These are phyloP conservation scores for Cercophora scortea DNA, from an alignment of 495 filamentous ascomycete genomes.

Conservation along the genomic window DNA sequence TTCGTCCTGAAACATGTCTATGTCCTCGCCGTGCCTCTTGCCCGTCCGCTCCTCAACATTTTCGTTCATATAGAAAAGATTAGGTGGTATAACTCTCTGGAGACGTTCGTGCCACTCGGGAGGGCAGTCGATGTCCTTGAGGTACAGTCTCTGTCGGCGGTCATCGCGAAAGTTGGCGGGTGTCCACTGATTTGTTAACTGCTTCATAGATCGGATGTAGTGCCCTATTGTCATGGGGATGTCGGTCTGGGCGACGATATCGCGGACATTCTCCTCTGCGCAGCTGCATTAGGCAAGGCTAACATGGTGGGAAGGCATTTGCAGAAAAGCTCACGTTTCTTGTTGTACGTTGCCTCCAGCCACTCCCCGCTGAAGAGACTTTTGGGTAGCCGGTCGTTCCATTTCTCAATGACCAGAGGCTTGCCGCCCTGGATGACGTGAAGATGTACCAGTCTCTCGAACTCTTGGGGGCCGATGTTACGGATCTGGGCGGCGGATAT, in stretches of 20 bases:
- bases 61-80: slow-evolving; percentile 81
- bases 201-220: slow-evolving; percentile 76
- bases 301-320: background rate
- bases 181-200: slow-evolving; percentile 68
- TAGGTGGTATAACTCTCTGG: slow-evolving; percentile 64
- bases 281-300: background rate
- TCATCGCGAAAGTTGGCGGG: slow-evolving; percentile 58
- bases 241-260: slow-evolving; percentile 59
- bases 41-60: slow-evolving; percentile 44
- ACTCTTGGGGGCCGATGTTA: slow-evolving; percentile 58
- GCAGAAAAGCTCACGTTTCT: slow-evolving; percentile 51
- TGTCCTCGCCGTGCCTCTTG: slow-evolving; percentile 34
- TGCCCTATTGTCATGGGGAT: slow-evolving; percentile 77
- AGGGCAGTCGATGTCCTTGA: slow-evolving; percentile 95
- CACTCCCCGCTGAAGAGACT: slow-evolving; percentile 72
- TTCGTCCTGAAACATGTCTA: slow-evolving; percentile 41
- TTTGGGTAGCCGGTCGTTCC: slow-evolving; percentile 55
- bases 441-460: slow-evolving; percentile 70
- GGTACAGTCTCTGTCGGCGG: slow-evolving; percentile 73
- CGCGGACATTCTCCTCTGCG: slow-evolving; percentile 58
- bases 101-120: slow-evolving; percentile 73
- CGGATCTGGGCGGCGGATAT: slow-evolving; percentile 69
- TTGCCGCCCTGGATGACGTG: slow-evolving; percentile 78
- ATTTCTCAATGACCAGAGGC: slow-evolving; percentile 84
- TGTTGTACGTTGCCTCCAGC: slow-evolving; percentile 64